These are phyloP conservation scores for Striga asiatica DNA, from an alignment of 257 asterid genomes.

Conservation along the genomic window DNA sequence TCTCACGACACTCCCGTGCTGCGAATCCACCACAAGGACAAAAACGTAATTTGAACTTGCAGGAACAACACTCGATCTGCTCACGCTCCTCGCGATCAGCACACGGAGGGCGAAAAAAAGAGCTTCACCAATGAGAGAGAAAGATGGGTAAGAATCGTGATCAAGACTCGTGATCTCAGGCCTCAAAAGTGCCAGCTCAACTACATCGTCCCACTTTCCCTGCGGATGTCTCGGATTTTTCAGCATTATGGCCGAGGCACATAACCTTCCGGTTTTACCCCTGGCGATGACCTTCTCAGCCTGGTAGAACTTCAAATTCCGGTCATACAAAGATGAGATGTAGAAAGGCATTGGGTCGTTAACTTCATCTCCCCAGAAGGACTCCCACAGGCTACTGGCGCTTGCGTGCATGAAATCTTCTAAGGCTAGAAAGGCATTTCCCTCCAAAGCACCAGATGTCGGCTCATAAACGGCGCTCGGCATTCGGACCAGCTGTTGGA, in stretches of 20 bases:
- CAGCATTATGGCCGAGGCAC: slow-evolving; percentile 86
- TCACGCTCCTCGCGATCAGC: slow-evolving; percentile 74
- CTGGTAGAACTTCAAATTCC: slow-evolving; percentile 65
- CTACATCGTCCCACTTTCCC: slow-evolving; percentile 94
- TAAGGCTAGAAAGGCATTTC: slow-evolving; percentile 77
- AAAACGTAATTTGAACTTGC: slow-evolving; percentile 58
- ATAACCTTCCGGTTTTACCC: slow-evolving; percentile 65
- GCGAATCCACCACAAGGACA: slow-evolving; percentile 75
- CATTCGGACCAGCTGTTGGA: slow-evolving; percentile 91
- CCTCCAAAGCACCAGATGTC: slow-evolving; percentile 51
- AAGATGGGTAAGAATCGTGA: slow-evolving; percentile 35
- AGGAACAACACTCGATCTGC: slow-evolving; percentile 73
- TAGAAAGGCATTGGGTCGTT: slow-evolving; percentile 64
- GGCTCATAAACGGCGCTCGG: slow-evolving; percentile 78
- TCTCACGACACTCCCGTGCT: slow-evolving; percentile 76
- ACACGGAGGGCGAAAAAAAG: slow-evolving; percentile 79
- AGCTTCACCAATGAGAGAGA: slow-evolving; percentile 55
- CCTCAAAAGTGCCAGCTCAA: slow-evolving; percentile 71
- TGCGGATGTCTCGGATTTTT: slow-evolving; percentile 95
- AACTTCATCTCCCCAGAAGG: slow-evolving; percentile 82
- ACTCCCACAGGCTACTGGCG: slow-evolving; percentile 73
- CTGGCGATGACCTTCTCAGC: slow-evolving; percentile 82
- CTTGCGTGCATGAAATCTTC: slow-evolving; percentile 90
- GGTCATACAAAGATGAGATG: slow-evolving; percentile 50
- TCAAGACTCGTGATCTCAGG: slow-evolving; percentile 46